Evolutionary conservation across 2,329 filamentous ascomycete species (phyloP), one percentile per base, ranked within the genome.

Genomic region (Exophiala oligosperma): DNA sequence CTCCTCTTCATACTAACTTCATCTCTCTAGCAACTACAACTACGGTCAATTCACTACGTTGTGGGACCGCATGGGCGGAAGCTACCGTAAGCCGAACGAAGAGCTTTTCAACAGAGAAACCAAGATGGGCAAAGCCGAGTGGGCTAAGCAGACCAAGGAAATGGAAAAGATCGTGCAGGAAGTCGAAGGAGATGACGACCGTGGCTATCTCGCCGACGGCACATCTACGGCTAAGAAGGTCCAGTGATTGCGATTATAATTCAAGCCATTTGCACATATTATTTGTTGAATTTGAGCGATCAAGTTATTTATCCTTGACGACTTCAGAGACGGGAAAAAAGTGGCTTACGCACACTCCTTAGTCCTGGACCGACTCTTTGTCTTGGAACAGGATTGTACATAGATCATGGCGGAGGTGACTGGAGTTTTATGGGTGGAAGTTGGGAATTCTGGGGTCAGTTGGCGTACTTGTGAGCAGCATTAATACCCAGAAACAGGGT

Each of bases 41-140:
- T 97, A 96, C 70, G 92, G 92, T 58, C 92, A 97, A 74, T 97
- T 92, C 78, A 94, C 91, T 14, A 96, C 92, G 0, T 79, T 94
- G 21, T 96, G 92, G 89, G 92, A 97, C 74, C 87, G 92, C 53
- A 75, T 96, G 21, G 90, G 91, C 54, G 89, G 89, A 59, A 95
- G 89, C 71, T 97, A 96, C 79, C 83, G 90, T 68, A 85, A 88
- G 79, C 92, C 92, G 21, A 93, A 94, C 67, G 83, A 87, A 56
- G 91, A 92, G 75, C 83, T 96, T 66, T 97, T 96, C 79, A 78
- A 86, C 68, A 88, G 87, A 72, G 89, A 94, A 72, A 85, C 84
- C 68, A 96, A 96, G 81, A 92, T 94, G 89, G 89, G 84, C 63
- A 78, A 89, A 68, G 81, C 81, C 60, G 88, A 91, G 72, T 96